Evolutionary conservation across 805 yeast species (phyloP).

Genomic region (Ogataea ramenticola): DNA sequence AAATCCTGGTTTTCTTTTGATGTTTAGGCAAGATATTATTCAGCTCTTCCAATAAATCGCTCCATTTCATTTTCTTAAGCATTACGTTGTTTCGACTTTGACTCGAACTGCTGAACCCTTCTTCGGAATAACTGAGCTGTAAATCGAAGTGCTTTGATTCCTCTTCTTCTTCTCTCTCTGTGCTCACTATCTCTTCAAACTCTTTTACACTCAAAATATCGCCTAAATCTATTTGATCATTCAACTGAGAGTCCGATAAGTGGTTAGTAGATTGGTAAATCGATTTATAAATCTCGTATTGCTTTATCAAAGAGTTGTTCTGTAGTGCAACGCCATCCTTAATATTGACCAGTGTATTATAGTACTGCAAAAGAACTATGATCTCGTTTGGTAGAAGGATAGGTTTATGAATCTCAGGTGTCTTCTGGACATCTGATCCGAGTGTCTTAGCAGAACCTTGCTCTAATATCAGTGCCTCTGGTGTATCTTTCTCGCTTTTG

Average conservation of each 20-base stretch:
- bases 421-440: too few relatives aligned
- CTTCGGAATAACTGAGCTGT: background rate
- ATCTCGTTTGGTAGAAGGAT: conserved; percentile 25
- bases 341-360: conserved; percentile 11
- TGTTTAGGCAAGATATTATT: conserved; percentile 28
- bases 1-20: conserved; percentile 33
- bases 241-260: conserved; percentile 1
- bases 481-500: conserved; percentile 11
- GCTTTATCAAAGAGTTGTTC: background rate
- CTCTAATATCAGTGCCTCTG: conserved; percentile 7
- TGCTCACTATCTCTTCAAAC: conserved; percentile 17
- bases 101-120: too few relatives aligned
- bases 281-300: background rate
- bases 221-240: conserved; percentile 6
- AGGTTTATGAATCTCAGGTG: too few relatives aligned
- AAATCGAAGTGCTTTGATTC: conserved; percentile 7
- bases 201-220: conserved; percentile 8
- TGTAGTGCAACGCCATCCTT: conserved; percentile 9
- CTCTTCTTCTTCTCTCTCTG: conserved; percentile 14
- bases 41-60: conserved; percentile 13
- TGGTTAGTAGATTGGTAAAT: conserved; percentile 1
- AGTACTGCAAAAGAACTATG: conserved; percentile 13
- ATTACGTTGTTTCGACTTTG: too few relatives aligned
- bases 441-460: too few relatives aligned
- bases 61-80: conserved; percentile 7